Base-by-base conservation (phyloP, 2,329 filamentous ascomycete species). In the Thermothelomyces thermophilus region DNA sequence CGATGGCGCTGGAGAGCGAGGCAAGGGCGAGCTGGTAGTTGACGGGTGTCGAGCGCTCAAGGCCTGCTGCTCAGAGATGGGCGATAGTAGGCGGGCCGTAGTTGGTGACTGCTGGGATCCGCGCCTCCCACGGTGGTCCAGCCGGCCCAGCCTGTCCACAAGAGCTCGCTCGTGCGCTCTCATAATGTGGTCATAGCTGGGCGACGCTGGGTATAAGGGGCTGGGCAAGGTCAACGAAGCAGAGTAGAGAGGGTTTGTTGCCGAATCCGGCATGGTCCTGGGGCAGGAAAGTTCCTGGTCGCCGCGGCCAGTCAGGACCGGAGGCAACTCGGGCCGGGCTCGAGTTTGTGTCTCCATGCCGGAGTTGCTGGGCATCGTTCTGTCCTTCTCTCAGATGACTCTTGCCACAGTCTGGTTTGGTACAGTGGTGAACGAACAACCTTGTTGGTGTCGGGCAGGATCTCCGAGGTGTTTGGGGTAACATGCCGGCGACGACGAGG, bases 121-220 rank as follows among this genome's bases (percentile, higher is more conserved):
- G 56, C 47, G 57, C 35, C 58, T 59, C 8, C 54, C 53, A 44
- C 57, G 60, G 42, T 60, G 60, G 28, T 68, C 64, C 5, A 69
- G 56, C 16, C 64, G 60, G 33, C 67, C 64, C 4, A 70, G 57
- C 24, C 63, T 64, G 31, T 67, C 64, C 10, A 68, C 57, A 51
- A 70, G 56, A 5, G 63, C 62, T 35, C 63, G 62, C 48, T 70
- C 66, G 41, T 69, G 68, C 41, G 61, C 62, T 41, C 64, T n/a
- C n/a, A n/a, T 64, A 63, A 69, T 67, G 7, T 57, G 58, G 54
- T 70, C 68, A 41, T 66, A 63, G 14, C 52, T 53, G 8, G 56
- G 54, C n/a, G 60, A 57, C 7, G 61, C 58, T 9, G 62, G 58
- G 34, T 69, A 62, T 14, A 70, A 56, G 3, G 67, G 65, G 34